Percentiles rank a stretch among this genome's conserved stretches.
phyloP scores from a whole-genome alignment of 306 rosid genomes.

The Canavalia ensiformis region DNA sequence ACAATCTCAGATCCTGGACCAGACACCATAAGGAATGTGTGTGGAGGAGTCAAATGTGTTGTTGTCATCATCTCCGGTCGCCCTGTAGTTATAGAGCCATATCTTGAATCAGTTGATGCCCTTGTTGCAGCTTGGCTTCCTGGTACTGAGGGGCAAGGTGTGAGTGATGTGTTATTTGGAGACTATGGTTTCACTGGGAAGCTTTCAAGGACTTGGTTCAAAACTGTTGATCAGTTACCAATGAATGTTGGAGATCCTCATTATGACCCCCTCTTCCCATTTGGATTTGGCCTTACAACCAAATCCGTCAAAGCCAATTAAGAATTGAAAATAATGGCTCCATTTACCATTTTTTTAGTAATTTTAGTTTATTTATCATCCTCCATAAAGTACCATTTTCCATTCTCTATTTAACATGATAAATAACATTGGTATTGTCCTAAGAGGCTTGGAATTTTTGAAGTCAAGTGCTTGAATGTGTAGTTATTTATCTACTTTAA shows the following conservation, averaged over 20 bases:
- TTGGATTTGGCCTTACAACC: conserved; percentile 60
- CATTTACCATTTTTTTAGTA: not conserved
- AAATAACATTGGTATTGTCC: no score
- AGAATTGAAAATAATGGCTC: conserved; percentile 1
- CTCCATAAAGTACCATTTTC: no score
- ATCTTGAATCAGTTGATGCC: conserved; percentile 21
- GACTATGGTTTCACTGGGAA: conserved; percentile 55
- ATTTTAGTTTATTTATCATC: no score
- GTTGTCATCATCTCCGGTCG: conserved; percentile 49
- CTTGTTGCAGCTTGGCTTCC: conserved; percentile 63
- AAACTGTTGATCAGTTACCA: conserved; percentile 44
- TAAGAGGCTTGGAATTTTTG: no score
- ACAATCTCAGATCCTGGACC: conserved; percentile 44
- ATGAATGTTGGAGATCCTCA: conserved; percentile 56
- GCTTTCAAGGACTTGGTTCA: conserved; percentile 42
- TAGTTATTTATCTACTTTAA: no score
- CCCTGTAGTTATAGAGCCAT: conserved; percentile 53
- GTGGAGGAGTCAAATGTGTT: conserved; percentile 48
- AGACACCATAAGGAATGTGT: conserved; percentile 44
- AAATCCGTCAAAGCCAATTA: conserved; percentile 1
- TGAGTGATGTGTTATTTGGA: conserved; percentile 55
- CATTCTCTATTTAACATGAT: no score
- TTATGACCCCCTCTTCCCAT: conserved; percentile 55
- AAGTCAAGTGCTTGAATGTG: no score
- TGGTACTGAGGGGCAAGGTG: conserved; percentile 54